phyloP scores from a whole-genome alignment of 176 grass and related monocot species.

The Dactylis glomerata region DNA sequence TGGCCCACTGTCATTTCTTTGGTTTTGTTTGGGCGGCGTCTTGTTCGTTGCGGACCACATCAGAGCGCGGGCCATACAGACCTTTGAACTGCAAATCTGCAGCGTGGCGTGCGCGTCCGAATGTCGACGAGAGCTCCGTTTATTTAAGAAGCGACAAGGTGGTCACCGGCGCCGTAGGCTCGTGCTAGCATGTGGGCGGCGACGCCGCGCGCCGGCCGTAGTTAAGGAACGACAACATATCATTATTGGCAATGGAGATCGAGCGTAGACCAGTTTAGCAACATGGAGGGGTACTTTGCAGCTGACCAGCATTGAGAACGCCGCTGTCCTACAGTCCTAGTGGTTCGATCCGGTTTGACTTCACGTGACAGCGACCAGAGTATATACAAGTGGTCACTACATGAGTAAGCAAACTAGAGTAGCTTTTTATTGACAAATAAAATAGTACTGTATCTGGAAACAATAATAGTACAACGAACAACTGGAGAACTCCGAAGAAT shows the following conservation, averaged over 20 bases:
- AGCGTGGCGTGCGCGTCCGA: constrained; percentile 4
- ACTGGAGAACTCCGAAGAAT: neutral
- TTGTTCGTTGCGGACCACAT: neutral
- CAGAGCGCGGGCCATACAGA: neutral
- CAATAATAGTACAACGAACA: constrained; percentile 13
- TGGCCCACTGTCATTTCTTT: neutral
- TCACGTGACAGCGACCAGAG: neutral
- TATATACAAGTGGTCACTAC: neutral
- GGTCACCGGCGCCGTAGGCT: neutral
- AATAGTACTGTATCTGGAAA: neutral
- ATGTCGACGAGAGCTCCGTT: neutral
- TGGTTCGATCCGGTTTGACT: constrained; percentile 21
- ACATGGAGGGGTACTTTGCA: neutral
- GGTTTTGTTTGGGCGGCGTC: neutral
- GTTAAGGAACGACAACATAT: neutral
- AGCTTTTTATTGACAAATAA: no score
- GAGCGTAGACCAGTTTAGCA: neutral
- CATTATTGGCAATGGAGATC: neutral
- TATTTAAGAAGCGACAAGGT: neutral
- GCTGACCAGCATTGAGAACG: neutral
- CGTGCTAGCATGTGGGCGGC: neutral
- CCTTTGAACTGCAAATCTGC: neutral
- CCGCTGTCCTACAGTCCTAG: neutral
- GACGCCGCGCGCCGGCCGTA: constrained; percentile 7
- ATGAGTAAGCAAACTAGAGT: neutral